These are phyloP conservation scores for Lignosus rhinocerotis DNA, from an alignment of 1,284 basidiomycete genomes.

Conservation along the genomic window DNA sequence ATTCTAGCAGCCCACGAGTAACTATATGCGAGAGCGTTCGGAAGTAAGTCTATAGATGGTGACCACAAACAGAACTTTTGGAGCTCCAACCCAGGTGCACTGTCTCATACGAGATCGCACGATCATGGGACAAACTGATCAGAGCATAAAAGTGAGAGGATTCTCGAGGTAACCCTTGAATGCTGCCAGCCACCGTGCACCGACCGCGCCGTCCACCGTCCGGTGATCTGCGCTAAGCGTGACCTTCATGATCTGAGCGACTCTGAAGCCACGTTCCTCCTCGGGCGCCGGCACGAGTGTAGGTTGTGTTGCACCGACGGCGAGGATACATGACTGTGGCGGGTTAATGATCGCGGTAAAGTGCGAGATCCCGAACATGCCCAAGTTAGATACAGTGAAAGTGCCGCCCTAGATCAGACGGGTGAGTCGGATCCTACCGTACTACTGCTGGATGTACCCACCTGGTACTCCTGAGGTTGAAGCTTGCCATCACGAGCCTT, in stretches of 20 bases:
- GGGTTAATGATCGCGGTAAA: conserved; percentile 99
- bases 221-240: conserved; percentile 96
- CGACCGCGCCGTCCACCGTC: conserved; percentile 92
- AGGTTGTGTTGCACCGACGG: conserved; percentile 87
- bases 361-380: conserved; percentile 95
- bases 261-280: conserved; percentile 92
- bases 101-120: not conserved
- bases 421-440: not conserved
- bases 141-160: conserved; percentile 91
- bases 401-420: conserved; percentile 75
- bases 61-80: conserved; percentile 16
- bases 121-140: conserved; percentile 27
- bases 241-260: conserved; percentile 91
- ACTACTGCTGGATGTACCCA: conserved; percentile 29
- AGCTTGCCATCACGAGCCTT: conserved; percentile 98
- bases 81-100: conserved; percentile 10
- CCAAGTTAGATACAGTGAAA: conserved; percentile 99
- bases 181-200: conserved; percentile 86
- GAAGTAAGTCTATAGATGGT: conserved; percentile 24
- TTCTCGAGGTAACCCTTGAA: conserved; percentile 99
- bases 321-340: conserved; percentile 97
- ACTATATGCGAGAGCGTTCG: conserved; percentile 26
- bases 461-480: conserved; percentile 95
- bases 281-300: conserved; percentile 88
- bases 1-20: conserved; percentile 24